Percentiles rank a stretch among this genome's conserved stretches.
phyloP scores from a whole-genome alignment of 148 eudicot species.

The Heliamphora exappendiculata region DNA sequence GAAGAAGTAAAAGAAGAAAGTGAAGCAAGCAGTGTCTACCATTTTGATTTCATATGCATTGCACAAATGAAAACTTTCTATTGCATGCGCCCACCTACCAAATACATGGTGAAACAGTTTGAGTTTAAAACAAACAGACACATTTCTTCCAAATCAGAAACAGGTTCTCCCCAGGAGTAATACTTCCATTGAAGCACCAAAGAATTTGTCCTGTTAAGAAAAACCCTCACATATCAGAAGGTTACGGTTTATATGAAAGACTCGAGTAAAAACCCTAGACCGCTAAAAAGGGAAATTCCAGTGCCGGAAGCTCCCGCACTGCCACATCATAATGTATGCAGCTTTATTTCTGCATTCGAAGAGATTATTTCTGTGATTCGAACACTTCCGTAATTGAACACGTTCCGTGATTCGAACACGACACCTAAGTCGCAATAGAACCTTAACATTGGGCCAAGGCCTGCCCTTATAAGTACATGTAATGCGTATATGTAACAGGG shows the following conservation, averaged over 20 bases:
- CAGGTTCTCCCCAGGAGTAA: background rate
- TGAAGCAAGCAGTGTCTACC: background rate
- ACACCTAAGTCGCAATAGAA: too few relatives aligned
- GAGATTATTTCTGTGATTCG: too few relatives aligned
- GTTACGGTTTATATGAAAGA: background rate
- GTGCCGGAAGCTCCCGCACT: too few relatives aligned
- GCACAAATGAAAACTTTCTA: background rate
- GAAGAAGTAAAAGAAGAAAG: background rate
- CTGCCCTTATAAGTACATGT: too few relatives aligned
- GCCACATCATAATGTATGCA: too few relatives aligned
- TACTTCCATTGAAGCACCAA: background rate
- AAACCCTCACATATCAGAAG: background rate
- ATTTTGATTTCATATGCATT: background rate
- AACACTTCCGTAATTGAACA: too few relatives aligned
- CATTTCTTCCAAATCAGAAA: background rate
- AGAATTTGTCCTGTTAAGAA: background rate
- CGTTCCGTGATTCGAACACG: too few relatives aligned
- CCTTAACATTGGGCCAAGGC: too few relatives aligned
- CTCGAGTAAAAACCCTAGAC: background rate
- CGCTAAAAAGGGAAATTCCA: background rate
- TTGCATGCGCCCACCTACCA: too few relatives aligned
- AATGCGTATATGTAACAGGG: background rate
- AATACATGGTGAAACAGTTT: background rate
- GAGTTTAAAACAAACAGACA: background rate
- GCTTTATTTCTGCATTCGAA: too few relatives aligned